Evolutionary conservation across 768 basidiomycete genomes (phyloP), one percentile per base, ranked within the genome.

Genomic region (Boletus subparvulus): DNA sequence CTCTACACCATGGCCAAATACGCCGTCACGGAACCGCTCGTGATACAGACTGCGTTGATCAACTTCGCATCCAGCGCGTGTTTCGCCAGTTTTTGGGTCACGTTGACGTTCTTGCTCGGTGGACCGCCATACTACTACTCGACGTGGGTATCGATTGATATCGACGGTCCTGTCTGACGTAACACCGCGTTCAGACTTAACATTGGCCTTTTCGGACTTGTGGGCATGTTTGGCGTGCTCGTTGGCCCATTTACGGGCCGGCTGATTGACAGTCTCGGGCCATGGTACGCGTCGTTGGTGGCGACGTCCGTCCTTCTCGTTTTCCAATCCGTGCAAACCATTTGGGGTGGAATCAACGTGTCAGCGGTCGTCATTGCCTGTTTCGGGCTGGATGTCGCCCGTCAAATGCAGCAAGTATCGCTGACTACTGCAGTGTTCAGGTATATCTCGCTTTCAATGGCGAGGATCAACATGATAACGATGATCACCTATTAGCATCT

Each of bases 101-200:
- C 87, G 0, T 69, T 90, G 57, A 93, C 92, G 0, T 95, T 94
- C 75, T 74, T 94, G 21, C 83, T 96, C 3, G 86, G 85, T 9
- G 89, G 85, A 6, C 71, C 84, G 5, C 88, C 88, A 1, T 94
- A 92, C 65, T 66, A 85, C 62, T 93, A 87, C 61, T 87, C 85
- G 1, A 88, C 87, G 87, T 82, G 61, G 35, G 80, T 58, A 21
- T 47, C 35, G 61, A 39, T 79, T 56, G 14, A 26, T 40, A 35
- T 36, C 11, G 6, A 21, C 21, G 21, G 21, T 21, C 21, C 17
- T 9, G 13, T 44, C 24, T 46, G 40, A 48, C 33, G 26, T 49
- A 44, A 46, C 41, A 32, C 11, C 56, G 32, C 26, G 10, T n/a
- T 33, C 16, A 73, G 79, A 17, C 81, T 75, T 39, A 78, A 77